These are phyloP conservation scores for Clonostachys byssicola DNA, from an alignment of 2,329 filamentous ascomycete species.

Conservation along the genomic window DNA sequence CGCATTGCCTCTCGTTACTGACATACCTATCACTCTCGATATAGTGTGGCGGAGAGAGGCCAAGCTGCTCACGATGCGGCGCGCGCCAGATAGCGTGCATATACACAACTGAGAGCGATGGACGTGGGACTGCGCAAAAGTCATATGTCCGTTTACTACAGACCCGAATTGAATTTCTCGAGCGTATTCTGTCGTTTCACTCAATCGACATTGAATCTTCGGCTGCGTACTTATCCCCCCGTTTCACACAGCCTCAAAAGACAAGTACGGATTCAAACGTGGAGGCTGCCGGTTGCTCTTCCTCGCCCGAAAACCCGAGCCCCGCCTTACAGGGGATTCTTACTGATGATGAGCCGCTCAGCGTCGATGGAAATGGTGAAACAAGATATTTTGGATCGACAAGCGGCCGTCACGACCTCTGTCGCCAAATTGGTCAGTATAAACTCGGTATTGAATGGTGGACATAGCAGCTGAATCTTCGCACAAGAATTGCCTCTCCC, in stretches of 20 bases:
- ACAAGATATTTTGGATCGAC: neutral
- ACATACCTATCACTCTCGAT: neutral
- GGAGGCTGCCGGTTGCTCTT: neutral
- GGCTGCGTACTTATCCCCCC: neutral
- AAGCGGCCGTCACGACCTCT: neutral
- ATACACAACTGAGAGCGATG: neutral
- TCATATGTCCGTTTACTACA: neutral
- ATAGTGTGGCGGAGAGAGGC: neutral
- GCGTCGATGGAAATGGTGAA: neutral
- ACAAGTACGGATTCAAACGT: neutral
- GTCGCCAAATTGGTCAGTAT: neutral
- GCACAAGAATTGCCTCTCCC: neutral
- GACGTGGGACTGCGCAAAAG: neutral
- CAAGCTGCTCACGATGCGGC: neutral
- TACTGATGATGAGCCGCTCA: neutral
- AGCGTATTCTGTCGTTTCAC: neutral
- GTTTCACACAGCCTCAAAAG: no score
- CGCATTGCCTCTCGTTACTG: neutral
- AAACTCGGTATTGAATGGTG: neutral
- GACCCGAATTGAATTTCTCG: neutral
- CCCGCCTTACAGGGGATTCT: neutral
- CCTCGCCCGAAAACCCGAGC: neutral
- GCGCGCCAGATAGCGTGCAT: neutral
- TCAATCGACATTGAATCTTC: neutral
- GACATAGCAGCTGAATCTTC: neutral